Evolutionary conservation across 1,139 yeast genomes (phyloP).

Genomic region (Nakaseomyces uthaithaninus): DNA sequence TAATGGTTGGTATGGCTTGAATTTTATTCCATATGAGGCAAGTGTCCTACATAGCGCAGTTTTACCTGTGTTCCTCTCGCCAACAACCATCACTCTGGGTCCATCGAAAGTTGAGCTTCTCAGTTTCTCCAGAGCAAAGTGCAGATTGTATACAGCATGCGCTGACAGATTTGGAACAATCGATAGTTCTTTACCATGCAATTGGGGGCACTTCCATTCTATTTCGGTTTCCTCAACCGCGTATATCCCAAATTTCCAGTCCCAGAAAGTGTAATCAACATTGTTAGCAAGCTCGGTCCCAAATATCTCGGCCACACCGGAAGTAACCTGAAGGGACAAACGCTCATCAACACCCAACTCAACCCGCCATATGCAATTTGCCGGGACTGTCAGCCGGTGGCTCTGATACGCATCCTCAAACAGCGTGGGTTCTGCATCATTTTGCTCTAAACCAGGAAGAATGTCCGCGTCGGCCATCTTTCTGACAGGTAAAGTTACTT

Average conservation of each 20-base stretch:
- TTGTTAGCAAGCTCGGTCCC: constrained; percentile 87
- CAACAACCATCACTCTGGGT: constrained; percentile 68
- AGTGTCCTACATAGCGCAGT: constrained; percentile 64
- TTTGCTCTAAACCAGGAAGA: constrained; percentile 22
- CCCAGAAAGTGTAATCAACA: constrained; percentile 49
- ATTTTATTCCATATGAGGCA: constrained; percentile 67
- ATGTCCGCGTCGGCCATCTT: constrained; percentile 14
- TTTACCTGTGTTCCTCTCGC: constrained; percentile 69
- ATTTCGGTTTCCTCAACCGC: constrained; percentile 51
- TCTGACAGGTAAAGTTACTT: too few relatives aligned
- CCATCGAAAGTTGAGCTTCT: constrained; percentile 42
- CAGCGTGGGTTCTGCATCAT: constrained; percentile 10
- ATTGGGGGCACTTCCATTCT: constrained; percentile 35
- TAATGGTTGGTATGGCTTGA: constrained; percentile 53
- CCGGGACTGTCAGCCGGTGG: constrained; percentile 31
- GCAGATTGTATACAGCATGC: constrained; percentile 48
- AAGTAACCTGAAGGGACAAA: constrained; percentile 46
- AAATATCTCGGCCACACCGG: constrained; percentile 79
- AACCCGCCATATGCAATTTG: constrained; percentile 73
- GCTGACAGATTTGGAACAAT: constrained; percentile 33
- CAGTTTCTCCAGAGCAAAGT: constrained; percentile 63
- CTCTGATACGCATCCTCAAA: constrained; percentile 17
- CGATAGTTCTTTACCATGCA: constrained; percentile 13
- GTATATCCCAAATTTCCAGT: constrained; percentile 53
- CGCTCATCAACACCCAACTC: constrained; percentile 58